Percentiles rank a stretch among this genome's conserved stretches.
phyloP scores from a whole-genome alignment of 176 grass and related monocot genomes.

The Chloris gayana region DNA sequence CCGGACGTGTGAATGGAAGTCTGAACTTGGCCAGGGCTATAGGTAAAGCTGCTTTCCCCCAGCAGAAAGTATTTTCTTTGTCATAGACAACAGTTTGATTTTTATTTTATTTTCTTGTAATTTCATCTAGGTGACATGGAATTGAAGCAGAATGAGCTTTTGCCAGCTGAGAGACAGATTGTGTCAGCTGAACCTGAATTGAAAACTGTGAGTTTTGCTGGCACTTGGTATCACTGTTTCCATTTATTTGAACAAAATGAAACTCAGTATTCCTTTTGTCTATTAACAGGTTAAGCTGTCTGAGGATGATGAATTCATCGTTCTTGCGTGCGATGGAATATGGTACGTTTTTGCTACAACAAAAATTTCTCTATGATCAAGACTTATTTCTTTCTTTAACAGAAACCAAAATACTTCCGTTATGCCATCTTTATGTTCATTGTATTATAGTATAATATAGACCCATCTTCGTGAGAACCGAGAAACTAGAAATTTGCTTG shows the following conservation, averaged over 20 bases:
- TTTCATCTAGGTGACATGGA: conserved; percentile 82
- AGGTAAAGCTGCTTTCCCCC: conserved; percentile 42
- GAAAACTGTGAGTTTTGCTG: conserved; percentile 62
- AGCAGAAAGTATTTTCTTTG: not conserved
- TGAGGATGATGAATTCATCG: conserved; percentile 91
- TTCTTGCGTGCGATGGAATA: conserved; percentile 93
- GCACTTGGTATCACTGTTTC: conserved; percentile 17
- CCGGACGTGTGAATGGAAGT: conserved; percentile 87
- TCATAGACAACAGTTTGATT: conserved; percentile 6
- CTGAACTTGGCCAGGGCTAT: conserved; percentile 91
- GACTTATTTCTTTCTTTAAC: not conserved
- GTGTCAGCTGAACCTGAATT: conserved; percentile 83
- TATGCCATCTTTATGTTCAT: conserved; percentile 1
- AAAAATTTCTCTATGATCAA: not conserved
- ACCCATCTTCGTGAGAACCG: not conserved
- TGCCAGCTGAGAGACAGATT: conserved; percentile 87
- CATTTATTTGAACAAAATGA: conserved; percentile 19
- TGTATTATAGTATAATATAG: not conserved
- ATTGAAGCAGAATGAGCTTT: conserved; percentile 78
- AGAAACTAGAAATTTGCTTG: not conserved
- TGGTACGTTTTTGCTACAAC: conserved; percentile 55
- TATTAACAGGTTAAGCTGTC: conserved; percentile 70
- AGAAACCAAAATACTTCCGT: not conserved
- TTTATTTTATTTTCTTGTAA: not conserved
- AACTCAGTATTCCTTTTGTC: conserved; percentile 26